Conservation (phyloP, 108 stramenopile genomes). For the Stephanodiscus minutulus region DNA sequence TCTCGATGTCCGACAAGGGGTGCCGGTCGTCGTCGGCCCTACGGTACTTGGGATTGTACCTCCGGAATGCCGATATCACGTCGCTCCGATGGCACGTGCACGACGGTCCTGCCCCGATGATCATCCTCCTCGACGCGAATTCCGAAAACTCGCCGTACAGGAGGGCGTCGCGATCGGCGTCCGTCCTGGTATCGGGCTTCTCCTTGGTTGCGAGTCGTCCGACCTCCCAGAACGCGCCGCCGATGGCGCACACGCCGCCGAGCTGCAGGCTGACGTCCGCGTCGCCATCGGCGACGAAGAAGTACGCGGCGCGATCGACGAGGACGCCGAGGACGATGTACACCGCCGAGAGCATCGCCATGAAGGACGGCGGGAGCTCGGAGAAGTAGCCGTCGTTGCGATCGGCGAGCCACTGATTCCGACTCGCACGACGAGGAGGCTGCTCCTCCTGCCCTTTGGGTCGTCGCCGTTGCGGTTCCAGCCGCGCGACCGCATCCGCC, state of each 20-base stretch:
- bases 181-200: constrained; percentile 65
- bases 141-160: constrained; percentile 72
- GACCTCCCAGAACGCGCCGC: constrained; percentile 74
- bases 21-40: constrained; percentile 60
- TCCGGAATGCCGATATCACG: constrained; percentile 76
- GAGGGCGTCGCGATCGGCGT: constrained; percentile 58
- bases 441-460: neutral
- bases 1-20: constrained; percentile 76
- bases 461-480: neutral
- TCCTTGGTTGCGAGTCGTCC: constrained; percentile 71
- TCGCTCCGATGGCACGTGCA: constrained; percentile 75
- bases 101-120: constrained; percentile 29
- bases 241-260: constrained; percentile 73
- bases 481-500: neutral
- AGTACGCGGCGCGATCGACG: constrained; percentile 53
- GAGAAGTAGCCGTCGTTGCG: constrained; percentile 82
- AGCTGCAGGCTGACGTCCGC: constrained; percentile 60
- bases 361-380: constrained; percentile 56
- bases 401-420: constrained; percentile 68
- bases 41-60: constrained; percentile 85
- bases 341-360: constrained; percentile 48
- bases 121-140: constrained; percentile 68
- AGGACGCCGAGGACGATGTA: constrained; percentile 64
- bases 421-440: neutral
- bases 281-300: constrained; percentile 71